These are phyloP conservation scores for Cutaneotrichosporon mucoides DNA, from an alignment of 1,284 basidiomycete species.

Conservation along the genomic window DNA sequence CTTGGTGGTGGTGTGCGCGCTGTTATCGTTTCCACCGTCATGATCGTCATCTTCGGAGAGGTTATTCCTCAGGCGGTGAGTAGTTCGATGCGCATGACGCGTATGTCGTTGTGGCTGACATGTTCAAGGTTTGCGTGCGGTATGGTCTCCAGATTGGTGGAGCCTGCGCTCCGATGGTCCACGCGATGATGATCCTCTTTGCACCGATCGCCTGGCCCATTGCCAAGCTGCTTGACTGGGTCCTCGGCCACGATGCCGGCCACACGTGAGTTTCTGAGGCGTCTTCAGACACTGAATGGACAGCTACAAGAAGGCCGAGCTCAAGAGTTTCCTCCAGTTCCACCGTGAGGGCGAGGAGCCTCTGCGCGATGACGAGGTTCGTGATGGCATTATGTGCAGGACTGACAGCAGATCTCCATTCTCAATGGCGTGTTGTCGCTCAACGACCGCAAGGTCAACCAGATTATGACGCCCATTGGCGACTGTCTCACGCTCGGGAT, in stretches of 20 bases:
- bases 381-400: too few relatives aligned
- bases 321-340: conserved; percentile 87
- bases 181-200: conserved; percentile 63
- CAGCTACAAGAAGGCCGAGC: conserved; percentile 74
- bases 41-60: conserved; percentile 69
- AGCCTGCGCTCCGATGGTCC: conserved; percentile 76
- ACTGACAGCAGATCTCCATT: conserved; percentile 59
- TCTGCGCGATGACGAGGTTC: conserved; percentile 66
- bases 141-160: conserved; percentile 90
- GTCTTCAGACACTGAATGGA: too few relatives aligned
- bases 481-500: conserved; percentile 53
- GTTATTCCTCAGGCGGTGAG: conserved; percentile 70
- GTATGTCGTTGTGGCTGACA: background rate
- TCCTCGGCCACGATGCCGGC: conserved; percentile 66
- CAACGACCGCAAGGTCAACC: conserved; percentile 73
- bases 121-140: conserved; percentile 71
- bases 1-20: conserved; percentile 78
- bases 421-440: conserved; percentile 82
- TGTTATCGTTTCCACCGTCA: conserved; percentile 74
- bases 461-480: conserved; percentile 82
- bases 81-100: background rate
- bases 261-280: conserved; percentile 48
- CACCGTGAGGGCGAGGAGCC: conserved; percentile 82
- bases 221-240: conserved; percentile 75
- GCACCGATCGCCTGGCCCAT: conserved; percentile 83